phyloP scores from a whole-genome alignment of 345 rosid species.

The Sonneratia caseolaris region DNA sequence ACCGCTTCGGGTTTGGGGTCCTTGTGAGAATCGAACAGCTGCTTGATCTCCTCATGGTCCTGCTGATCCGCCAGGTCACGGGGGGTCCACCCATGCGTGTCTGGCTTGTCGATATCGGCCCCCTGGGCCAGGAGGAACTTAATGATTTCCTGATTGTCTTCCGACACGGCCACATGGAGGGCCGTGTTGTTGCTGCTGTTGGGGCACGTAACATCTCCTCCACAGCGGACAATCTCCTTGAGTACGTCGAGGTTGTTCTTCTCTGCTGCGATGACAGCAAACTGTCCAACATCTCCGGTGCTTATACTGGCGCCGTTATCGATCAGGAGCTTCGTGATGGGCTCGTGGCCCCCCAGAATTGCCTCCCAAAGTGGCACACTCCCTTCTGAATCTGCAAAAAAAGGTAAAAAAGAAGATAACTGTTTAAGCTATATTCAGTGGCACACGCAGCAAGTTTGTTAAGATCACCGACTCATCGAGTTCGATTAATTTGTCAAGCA shows the following conservation, averaged over 20 bases:
- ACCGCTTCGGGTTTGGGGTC: constrained; percentile 30
- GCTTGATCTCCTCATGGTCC: constrained; percentile 67
- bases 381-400: constrained; percentile 53
- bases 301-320: constrained; percentile 38
- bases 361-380: constrained; percentile 82
- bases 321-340: constrained; percentile 31
- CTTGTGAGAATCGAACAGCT: constrained; percentile 28
- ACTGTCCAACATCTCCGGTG: constrained; percentile 64
- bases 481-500: no score
- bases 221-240: constrained; percentile 36
- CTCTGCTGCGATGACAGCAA: constrained; percentile 68
- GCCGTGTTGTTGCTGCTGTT: constrained; percentile 52
- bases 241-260: constrained; percentile 51
- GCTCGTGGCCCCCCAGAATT: constrained; percentile 48
- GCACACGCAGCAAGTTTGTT: no score
- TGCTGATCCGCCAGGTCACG: constrained; percentile 76
- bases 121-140: constrained; percentile 58
- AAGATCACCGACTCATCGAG: no score
- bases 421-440: neutral
- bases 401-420: neutral
- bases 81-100: constrained; percentile 56
- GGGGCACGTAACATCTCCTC: constrained; percentile 50
- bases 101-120: constrained; percentile 53
- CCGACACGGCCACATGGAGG: constrained; percentile 74
- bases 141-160: constrained; percentile 58